Percentiles rank a stretch among this genome's conserved stretches.
These are phyloP conservation scores for Hymenoscyphus infarciens DNA, from an alignment of 2,329 filamentous ascomycete genomes.

Conservation along the genomic window DNA sequence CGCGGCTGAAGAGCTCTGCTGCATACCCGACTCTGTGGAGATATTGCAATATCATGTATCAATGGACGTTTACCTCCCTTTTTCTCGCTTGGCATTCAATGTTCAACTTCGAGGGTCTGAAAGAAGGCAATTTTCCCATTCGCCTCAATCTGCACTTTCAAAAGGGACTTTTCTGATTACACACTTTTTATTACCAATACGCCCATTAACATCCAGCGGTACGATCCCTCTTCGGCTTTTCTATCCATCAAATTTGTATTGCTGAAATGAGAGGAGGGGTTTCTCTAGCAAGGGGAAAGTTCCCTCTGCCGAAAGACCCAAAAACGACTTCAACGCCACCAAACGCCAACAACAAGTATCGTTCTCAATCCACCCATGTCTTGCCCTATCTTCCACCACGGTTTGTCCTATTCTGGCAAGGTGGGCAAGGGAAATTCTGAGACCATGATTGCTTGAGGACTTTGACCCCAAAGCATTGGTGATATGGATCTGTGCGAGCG, in stretches of 20 bases:
- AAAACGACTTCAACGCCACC: neutral
- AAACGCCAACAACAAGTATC: neutral
- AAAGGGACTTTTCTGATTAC: neutral
- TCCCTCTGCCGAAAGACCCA: neutral
- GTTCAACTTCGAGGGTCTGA: neutral
- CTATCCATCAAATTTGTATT: neutral
- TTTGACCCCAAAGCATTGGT: conserved; percentile 67
- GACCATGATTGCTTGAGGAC: conserved; percentile 58
- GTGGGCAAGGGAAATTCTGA: conserved; percentile 51
- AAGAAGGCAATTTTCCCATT: neutral
- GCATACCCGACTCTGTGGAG: neutral
- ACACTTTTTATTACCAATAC: conserved; percentile 1
- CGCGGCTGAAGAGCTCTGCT: neutral
- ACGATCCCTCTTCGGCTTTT: neutral
- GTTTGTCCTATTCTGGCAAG: conserved; percentile 37
- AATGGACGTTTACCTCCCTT: neutral
- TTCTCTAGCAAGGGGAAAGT: neutral
- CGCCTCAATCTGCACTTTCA: neutral
- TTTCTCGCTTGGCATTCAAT: neutral
- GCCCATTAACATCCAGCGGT: neutral
- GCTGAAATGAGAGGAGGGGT: neutral
- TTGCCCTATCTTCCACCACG: neutral
- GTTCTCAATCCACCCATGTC: neutral
- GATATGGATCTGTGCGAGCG: conserved; percentile 67
- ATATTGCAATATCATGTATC: neutral